Evolutionary conservation across 2,329 filamentous ascomycete species (phyloP).

Genomic region (Xylaria sp.): DNA sequence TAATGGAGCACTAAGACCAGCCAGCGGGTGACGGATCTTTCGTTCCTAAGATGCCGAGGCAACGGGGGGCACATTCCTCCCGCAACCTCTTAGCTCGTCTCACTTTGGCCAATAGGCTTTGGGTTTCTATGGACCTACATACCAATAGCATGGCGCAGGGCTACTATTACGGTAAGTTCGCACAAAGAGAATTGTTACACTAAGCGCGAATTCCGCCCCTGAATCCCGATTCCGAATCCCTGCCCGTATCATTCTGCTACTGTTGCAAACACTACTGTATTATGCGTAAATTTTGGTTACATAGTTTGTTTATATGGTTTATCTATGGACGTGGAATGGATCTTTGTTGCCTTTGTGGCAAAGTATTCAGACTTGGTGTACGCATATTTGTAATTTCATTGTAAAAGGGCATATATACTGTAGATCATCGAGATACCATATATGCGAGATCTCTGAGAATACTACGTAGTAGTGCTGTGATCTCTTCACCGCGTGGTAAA

Average conservation of each 20-base stretch:
- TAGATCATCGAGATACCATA: background rate
- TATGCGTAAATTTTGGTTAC: too few species aligned
- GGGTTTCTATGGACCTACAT: background rate
- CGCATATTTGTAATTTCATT: too few species aligned
- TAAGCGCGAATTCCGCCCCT: slow-evolving; percentile 33
- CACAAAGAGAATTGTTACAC: background rate
- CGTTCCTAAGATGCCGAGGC: slow-evolving; percentile 1
- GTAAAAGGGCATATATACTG: too few species aligned
- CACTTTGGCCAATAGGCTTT: background rate
- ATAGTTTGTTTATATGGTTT: too few species aligned
- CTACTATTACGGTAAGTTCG: background rate
- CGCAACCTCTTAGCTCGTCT: slow-evolving; percentile 1
- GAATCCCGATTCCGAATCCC: slow-evolving; percentile 25
- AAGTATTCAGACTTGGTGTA: too few species aligned
- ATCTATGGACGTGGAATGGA: too few species aligned
- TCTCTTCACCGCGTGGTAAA: background rate
- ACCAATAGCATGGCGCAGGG: background rate
- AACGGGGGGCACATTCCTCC: background rate
- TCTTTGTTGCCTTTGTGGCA: too few species aligned
- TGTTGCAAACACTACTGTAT: too few species aligned
- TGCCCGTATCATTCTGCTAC: background rate
- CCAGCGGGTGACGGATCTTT: background rate
- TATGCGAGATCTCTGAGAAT: background rate
- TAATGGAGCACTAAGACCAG: background rate
- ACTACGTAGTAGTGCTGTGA: background rate